Percentiles rank a stretch among this genome's conserved stretches.
Evolutionary conservation across 208 protist species (phyloP).

Genomic region (Wallacemonas sp.): DNA sequence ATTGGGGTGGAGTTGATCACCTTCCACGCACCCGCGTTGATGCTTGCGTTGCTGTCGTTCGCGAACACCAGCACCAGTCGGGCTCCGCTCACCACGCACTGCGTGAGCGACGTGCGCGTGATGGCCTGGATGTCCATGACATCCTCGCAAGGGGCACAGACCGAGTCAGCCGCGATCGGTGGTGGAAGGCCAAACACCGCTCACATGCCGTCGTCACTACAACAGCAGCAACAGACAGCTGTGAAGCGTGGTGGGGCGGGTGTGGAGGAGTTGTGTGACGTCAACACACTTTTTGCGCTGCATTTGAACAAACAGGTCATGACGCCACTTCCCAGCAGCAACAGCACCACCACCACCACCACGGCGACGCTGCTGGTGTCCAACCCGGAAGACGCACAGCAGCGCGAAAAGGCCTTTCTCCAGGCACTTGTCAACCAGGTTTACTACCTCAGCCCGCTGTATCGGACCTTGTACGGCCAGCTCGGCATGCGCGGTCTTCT

Average conservation of each 20-base stretch:
- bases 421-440: constrained; percentile 65
- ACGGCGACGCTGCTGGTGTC: no score
- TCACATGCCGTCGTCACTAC: no score
- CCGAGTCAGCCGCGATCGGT: no score
- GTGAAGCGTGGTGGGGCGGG: constrained; percentile 3
- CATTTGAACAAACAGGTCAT: constrained; percentile 6
- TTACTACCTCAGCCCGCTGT: constrained; percentile 75
- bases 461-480: constrained; percentile 74
- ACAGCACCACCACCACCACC: no score
- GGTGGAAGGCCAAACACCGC: no score
- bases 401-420: constrained; percentile 12
- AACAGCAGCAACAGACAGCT: no score
- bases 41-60: constrained; percentile 63
- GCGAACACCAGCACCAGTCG: no score
- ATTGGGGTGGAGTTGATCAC: constrained; percentile 88
- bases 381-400: no score
- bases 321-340: not conserved
- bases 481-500: constrained; percentile 78
- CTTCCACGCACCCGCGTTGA: constrained; percentile 74
- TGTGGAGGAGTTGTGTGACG: not conserved
- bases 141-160: not conserved
- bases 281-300: constrained; percentile 7
- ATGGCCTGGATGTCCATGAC: constrained; percentile 81
- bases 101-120: constrained; percentile 79
- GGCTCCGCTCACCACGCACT: constrained; percentile 50